A percentile compares a stretch with the other conserved stretches of the same genome.
Evolutionary conservation across 2,329 filamentous ascomycete species (phyloP).

Genomic region (Fusarium redolens): DNA sequence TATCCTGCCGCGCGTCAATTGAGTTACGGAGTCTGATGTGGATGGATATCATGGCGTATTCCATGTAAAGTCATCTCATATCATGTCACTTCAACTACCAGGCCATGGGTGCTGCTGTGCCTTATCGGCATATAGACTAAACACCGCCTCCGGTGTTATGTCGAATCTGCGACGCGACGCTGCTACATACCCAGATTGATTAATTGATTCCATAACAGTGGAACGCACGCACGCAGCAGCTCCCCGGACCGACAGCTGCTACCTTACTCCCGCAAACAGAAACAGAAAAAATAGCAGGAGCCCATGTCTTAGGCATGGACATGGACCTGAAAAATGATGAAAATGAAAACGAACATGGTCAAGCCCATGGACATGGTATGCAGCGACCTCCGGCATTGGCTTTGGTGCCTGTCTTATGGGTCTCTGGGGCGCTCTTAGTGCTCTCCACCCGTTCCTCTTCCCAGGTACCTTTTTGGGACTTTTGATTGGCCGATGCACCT

Average conservation of each 20-base stretch:
- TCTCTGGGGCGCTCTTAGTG: constrained; percentile 18
- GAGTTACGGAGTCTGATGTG: constrained; percentile 13
- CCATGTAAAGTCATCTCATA: constrained; percentile 2
- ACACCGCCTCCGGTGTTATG: neutral
- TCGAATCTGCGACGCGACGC: neutral
- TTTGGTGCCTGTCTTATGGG: constrained; percentile 38
- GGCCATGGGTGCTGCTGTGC: neutral
- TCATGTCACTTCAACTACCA: neutral
- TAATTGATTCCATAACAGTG: constrained; percentile 7
- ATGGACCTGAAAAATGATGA: constrained; percentile 16
- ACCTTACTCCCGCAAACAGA: constrained; percentile 1
- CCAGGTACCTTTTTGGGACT: constrained; percentile 15
- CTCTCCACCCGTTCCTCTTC: constrained; percentile 34
- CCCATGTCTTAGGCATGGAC: constrained; percentile 5
- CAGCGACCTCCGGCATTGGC: constrained; percentile 39
- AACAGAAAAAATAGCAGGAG: constrained; percentile 4
- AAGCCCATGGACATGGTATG: constrained; percentile 30
- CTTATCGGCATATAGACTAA: constrained; percentile 4
- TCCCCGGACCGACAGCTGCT: neutral
- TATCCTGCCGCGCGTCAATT: constrained; percentile 34
- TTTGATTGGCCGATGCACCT: constrained; percentile 18
- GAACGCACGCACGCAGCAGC: neutral
- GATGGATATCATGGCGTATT: constrained; percentile 15
- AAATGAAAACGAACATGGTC: constrained; percentile 21
- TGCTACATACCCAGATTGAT: neutral